Conservation (phyloP, 768 basidiomycete genomes). For the Boletus rex-veris region DNA sequence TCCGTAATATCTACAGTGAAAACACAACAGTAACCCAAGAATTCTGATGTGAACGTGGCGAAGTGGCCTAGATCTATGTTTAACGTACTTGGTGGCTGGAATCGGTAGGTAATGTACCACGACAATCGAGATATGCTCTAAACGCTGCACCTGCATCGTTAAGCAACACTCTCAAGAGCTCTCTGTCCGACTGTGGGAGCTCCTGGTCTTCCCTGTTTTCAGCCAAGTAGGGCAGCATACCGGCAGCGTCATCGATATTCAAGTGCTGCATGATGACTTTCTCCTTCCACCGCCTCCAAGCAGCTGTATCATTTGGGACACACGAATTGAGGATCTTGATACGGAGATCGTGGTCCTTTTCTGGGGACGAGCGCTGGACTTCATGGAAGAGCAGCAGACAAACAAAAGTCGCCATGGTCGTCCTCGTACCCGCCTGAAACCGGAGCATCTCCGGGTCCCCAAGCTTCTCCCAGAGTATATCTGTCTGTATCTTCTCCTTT, state of each 20-base stretch:
- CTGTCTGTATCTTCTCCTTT: constrained; percentile 21
- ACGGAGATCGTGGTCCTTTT: not conserved
- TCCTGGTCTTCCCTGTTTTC: not conserved
- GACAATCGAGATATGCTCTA: not conserved
- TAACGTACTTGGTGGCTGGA: no score
- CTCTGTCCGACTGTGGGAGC: not conserved
- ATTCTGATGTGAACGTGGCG: no score
- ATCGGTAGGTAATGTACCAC: no score
- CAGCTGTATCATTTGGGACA: not conserved
- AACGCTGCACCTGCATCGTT: not conserved
- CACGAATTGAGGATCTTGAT: not conserved
- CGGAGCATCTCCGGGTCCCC: constrained; percentile 1
- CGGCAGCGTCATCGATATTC: not conserved
- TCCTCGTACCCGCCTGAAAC: constrained; percentile 14
- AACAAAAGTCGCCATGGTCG: constrained; percentile 5
- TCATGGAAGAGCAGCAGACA: not conserved
- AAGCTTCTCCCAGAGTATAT: constrained; percentile 13
- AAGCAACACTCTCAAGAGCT: not conserved
- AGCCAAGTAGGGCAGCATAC: not conserved
- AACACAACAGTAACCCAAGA: no score
- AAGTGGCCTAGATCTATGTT: no score
- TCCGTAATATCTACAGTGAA: no score
- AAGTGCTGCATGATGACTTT: not conserved
- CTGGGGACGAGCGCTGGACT: not conserved
- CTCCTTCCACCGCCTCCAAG: not conserved